Evolutionary conservation across 352 stramenopile species (phyloP).

Genomic region (Phytophthora lateralis): DNA sequence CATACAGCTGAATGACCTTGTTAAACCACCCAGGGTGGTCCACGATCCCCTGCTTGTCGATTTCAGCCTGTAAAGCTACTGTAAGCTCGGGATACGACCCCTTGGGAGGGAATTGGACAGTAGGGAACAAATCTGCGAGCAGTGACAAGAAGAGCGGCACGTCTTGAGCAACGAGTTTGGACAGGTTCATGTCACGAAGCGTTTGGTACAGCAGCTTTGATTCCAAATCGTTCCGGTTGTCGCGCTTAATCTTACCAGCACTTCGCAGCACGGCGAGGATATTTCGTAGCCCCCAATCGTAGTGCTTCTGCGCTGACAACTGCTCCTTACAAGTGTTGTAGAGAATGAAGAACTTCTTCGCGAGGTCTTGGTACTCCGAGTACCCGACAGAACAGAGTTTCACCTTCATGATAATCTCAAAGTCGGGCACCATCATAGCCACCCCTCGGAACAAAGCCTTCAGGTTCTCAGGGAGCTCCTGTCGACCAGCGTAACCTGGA

Average conservation of each 20-base stretch:
- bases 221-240: slow-evolving; percentile 89
- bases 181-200: slow-evolving; percentile 97
- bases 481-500: slow-evolving; percentile 96
- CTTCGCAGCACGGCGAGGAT: slow-evolving; percentile 90
- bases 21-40: slow-evolving; percentile 89
- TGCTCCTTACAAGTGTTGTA: slow-evolving; percentile 94
- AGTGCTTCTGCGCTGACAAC: slow-evolving; percentile 92
- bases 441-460: slow-evolving; percentile 94
- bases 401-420: slow-evolving; percentile 97
- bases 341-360: slow-evolving; percentile 93
- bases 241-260: slow-evolving; percentile 91
- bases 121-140: slow-evolving; percentile 97
- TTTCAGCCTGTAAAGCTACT: slow-evolving; percentile 78
- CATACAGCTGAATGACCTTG: slow-evolving; percentile 98
- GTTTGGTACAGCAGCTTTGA: slow-evolving; percentile 90
- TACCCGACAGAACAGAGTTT: slow-evolving; percentile 94
- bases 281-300: slow-evolving; percentile 92
- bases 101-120: slow-evolving; percentile 89
- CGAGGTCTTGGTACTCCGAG: slow-evolving; percentile 91
- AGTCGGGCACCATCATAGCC: slow-evolving; percentile 93
- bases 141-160: slow-evolving; percentile 97
- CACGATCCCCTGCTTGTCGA: slow-evolving; percentile 93
- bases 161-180: slow-evolving; percentile 98
- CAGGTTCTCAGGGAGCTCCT: slow-evolving; percentile 98
- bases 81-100: slow-evolving; percentile 97